These are phyloP conservation scores for Heimioporus sp. DNA, from an alignment of 768 basidiomycete species.

Conservation along the genomic window DNA sequence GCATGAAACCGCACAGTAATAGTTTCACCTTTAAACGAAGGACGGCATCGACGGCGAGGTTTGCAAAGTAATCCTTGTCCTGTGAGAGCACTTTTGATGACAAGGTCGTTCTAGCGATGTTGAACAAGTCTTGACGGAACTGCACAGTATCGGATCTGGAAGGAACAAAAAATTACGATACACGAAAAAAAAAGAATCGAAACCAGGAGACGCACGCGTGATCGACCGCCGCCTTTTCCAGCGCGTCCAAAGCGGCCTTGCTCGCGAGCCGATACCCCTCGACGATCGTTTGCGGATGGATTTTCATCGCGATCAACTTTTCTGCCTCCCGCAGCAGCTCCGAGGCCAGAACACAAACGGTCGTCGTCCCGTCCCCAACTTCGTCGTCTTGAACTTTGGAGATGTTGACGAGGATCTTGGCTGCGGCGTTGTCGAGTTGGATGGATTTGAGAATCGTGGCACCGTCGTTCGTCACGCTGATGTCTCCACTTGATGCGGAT, in stretches of 20 bases:
- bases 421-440: conserved; percentile 96
- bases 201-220: conserved; percentile 59
- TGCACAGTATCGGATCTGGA: conserved; percentile 63
- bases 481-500: conserved; percentile 83
- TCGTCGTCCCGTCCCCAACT: conserved; percentile 93
- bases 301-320: conserved; percentile 86
- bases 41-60: conserved; percentile 96
- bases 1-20: background rate
- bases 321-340: conserved; percentile 95
- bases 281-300: conserved; percentile 97
- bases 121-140: conserved; percentile 90
- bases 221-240: conserved; percentile 82
- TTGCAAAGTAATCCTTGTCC: conserved; percentile 97
- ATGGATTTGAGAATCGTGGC: conserved; percentile 98
- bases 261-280: conserved; percentile 96
- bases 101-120: conserved; percentile 94
- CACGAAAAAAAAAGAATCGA: background rate
- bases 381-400: conserved; percentile 99
- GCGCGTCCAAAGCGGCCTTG: conserved; percentile 74
- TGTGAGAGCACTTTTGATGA: conserved; percentile 95
- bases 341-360: conserved; percentile 87
- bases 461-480: conserved; percentile 98
- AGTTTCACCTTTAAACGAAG: conserved; percentile 75
- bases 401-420: conserved; percentile 99
- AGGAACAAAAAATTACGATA: background rate